Percentiles rank a stretch among this genome's conserved stretches.
phyloP scores from a whole-genome alignment of 2,329 filamentous ascomycete species.

The Fusarium sp. region DNA sequence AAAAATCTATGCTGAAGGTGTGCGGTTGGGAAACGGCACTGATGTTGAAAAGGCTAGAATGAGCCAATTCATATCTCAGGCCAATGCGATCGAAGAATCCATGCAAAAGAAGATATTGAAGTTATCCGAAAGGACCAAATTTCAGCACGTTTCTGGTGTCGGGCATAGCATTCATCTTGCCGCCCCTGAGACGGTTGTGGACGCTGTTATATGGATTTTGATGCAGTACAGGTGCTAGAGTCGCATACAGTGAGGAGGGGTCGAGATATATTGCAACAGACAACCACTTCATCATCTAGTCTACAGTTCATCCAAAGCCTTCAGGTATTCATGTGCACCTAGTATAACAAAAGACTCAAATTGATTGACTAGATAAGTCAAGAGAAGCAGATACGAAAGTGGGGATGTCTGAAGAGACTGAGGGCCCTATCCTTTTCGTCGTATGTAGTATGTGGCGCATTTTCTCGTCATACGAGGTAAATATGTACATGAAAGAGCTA shows the following conservation, averaged over 20 bases:
- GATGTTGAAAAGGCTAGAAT: background rate
- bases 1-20: conserved; percentile 9
- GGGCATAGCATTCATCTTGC: conserved; percentile 8
- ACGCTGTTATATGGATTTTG: conserved; percentile 16
- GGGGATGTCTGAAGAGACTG: background rate
- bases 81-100: background rate
- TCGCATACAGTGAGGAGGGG: background rate
- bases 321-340: background rate
- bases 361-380: background rate
- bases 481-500: background rate
- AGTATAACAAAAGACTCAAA: background rate
- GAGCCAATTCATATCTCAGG: background rate
- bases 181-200: conserved; percentile 5
- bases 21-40: background rate
- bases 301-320: background rate
- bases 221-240: conserved; percentile 13
- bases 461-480: background rate
- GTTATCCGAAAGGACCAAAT: conserved; percentile 1
- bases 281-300: background rate
- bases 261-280: background rate
- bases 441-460: background rate
- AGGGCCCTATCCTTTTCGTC: background rate
- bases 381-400: background rate
- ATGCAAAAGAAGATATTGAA: background rate
- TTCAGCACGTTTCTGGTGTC: background rate